These are phyloP conservation scores for Populus hybrid DNA, from an alignment of 441 rosid species.

Conservation along the genomic window DNA sequence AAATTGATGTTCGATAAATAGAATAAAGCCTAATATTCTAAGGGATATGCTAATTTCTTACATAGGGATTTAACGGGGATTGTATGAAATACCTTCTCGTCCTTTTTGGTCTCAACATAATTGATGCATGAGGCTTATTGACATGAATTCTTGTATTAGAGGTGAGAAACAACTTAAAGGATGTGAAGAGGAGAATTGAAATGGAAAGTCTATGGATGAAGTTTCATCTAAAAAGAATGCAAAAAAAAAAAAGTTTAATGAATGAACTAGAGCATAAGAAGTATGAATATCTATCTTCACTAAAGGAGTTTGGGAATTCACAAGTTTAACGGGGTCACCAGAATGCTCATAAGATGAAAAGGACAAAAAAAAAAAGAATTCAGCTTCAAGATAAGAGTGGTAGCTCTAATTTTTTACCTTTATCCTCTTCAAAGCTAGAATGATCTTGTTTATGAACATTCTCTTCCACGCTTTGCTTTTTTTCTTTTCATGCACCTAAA, in stretches of 20 bases:
- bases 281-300: slow-evolving; percentile 24
- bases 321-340: slow-evolving; percentile 30
- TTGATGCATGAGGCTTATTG: slow-evolving; percentile 1
- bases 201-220: background rate
- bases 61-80: background rate
- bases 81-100: no score
- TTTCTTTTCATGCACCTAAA: no score
- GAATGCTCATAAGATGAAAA: slow-evolving; percentile 21
- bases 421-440: background rate
- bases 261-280: slow-evolving; percentile 18
- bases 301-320: slow-evolving; percentile 25
- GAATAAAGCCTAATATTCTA: background rate
- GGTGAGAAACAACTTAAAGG: background rate
- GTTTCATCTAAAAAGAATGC: background rate
- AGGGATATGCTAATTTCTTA: background rate
- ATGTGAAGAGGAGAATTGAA: slow-evolving; percentile 11
- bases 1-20: background rate
- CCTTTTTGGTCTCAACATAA: background rate
- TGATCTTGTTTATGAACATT: no score
- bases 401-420: background rate
- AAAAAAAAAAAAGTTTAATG: background rate
- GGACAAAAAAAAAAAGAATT: slow-evolving; percentile 26
- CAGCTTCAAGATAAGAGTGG: slow-evolving; percentile 11
- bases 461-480: no score
- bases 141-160: slow-evolving; percentile 1